Evolutionary conservation across 768 basidiomycete genomes (phyloP).

Genomic region (Tephrocybe sp.): DNA sequence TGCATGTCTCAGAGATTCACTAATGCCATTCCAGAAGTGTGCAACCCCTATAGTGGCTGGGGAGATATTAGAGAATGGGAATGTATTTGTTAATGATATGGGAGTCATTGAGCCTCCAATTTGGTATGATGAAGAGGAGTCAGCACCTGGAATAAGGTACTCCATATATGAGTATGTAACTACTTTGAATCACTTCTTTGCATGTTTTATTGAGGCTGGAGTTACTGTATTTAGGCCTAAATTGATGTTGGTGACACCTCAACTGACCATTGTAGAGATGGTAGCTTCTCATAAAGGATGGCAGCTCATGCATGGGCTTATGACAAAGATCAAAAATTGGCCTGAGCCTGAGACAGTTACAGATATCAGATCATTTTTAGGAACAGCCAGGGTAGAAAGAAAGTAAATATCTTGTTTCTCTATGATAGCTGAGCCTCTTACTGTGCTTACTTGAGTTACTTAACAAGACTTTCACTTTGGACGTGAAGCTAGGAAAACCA

Average conservation of each 20-base stretch:
- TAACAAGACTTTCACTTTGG: slow-evolving; percentile 25
- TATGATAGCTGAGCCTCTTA: slow-evolving; percentile 20
- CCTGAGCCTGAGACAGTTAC: slow-evolving; percentile 8
- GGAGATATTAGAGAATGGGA: slow-evolving; percentile 9
- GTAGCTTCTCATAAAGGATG: slow-evolving; percentile 32
- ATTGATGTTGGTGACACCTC: background rate
- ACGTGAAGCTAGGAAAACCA: slow-evolving; percentile 19
- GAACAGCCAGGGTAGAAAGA: slow-evolving; percentile 18
- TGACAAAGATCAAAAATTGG: slow-evolving; percentile 28
- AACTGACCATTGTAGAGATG: background rate
- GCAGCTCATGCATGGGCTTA: slow-evolving; percentile 22
- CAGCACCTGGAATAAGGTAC: slow-evolving; percentile 20
- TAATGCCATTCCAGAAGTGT: slow-evolving; percentile 33
- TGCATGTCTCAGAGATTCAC: slow-evolving; percentile 34
- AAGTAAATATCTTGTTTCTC: slow-evolving; percentile 26
- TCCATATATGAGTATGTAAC: slow-evolving; percentile 22
- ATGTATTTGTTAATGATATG: slow-evolving; percentile 21
- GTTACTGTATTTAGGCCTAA: background rate
- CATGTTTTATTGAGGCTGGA: background rate
- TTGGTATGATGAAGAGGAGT: slow-evolving; percentile 11
- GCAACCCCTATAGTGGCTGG: slow-evolving; percentile 13
- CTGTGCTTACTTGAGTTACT: slow-evolving; percentile 16
- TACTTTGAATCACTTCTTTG: background rate
- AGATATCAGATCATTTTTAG: slow-evolving; percentile 27
- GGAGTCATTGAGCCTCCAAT: slow-evolving; percentile 18